phyloP scores from a whole-genome alignment of 805 yeast species.

The Candida qinlingensis region DNA sequence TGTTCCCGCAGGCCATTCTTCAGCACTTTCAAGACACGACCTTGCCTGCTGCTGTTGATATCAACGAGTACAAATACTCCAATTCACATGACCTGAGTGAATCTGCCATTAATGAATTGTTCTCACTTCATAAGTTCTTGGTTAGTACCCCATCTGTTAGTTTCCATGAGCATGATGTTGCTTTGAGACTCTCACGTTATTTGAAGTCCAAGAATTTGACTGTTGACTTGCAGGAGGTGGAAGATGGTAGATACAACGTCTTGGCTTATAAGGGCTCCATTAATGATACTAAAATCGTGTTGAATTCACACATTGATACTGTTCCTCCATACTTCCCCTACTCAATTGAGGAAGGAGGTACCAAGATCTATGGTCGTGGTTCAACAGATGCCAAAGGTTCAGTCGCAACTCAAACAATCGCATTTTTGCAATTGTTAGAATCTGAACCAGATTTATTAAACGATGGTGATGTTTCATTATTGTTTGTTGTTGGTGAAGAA shows the following conservation, averaged over 20 bases:
- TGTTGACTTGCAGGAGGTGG: conserved; percentile 39
- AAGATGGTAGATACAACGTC: conserved; percentile 38
- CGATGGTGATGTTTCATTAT: conserved; percentile 50
- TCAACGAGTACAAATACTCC: neutral
- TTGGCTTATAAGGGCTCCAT: conserved; percentile 47
- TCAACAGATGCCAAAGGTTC: conserved; percentile 61
- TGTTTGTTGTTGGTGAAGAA: conserved; percentile 65
- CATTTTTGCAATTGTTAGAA: conserved; percentile 40
- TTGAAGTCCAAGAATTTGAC: conserved; percentile 23
- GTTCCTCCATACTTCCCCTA: conserved; percentile 60
- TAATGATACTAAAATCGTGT: conserved; percentile 40
- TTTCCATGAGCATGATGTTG: conserved; percentile 7
- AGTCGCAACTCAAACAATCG: conserved; percentile 52
- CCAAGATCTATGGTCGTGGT: conserved; percentile 56
- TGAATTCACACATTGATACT: conserved; percentile 63
- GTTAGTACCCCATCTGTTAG: conserved; percentile 13
- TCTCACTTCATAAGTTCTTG: conserved; percentile 9
- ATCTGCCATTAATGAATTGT: conserved; percentile 4
- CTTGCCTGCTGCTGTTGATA: neutral
- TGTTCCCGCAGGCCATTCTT: neutral
- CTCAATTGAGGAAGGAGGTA: conserved; percentile 33
- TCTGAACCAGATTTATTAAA: conserved; percentile 24
- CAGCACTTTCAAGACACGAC: neutral
- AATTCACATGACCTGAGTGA: neutral
- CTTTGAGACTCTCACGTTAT: conserved; percentile 1